Percentiles rank a stretch among this genome's conserved stretches.
These are phyloP conservation scores for Rhizopogon vinicolor DNA, from an alignment of 768 basidiomycete species.

Conservation along the genomic window DNA sequence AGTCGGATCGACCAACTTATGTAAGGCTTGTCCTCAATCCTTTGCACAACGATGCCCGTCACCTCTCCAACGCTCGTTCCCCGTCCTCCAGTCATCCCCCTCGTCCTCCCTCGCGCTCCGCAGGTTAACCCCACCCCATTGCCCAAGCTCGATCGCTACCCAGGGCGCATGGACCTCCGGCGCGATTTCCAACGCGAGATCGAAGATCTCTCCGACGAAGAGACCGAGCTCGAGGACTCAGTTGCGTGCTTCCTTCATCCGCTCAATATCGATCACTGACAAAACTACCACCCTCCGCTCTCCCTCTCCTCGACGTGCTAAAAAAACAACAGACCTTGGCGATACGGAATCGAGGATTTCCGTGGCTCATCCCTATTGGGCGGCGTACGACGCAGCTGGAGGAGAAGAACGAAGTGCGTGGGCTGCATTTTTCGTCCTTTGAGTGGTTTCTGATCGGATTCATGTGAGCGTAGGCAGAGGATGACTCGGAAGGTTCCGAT, in stretches of 20 bases:
- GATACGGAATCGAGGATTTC: slow-evolving; percentile 63
- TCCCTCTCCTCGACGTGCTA: not conserved
- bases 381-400: slow-evolving; percentile 69
- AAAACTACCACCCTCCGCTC: not conserved
- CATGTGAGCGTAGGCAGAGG: slow-evolving; percentile 24
- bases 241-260: slow-evolving; percentile 33
- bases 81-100: slow-evolving; percentile 56
- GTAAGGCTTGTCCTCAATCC: too few relatives aligned
- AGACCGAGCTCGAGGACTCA: slow-evolving; percentile 73
- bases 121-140: slow-evolving; percentile 63
- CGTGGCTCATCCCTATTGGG: slow-evolving; percentile 70
- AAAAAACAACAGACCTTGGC: slow-evolving; percentile 40
- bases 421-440: not conserved
- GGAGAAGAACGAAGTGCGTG: slow-evolving; percentile 77
- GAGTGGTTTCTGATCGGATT: not conserved
- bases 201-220: slow-evolving; percentile 83
- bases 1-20: too few relatives aligned
- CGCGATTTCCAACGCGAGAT: slow-evolving; percentile 74
- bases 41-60: slow-evolving; percentile 35
- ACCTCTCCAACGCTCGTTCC: slow-evolving; percentile 74
- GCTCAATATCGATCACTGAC: not conserved
- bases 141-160: slow-evolving; percentile 40
- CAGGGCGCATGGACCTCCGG: slow-evolving; percentile 54
- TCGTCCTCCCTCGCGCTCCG: slow-evolving; percentile 60
- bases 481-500: slow-evolving; percentile 29